A percentile compares a stretch with the other conserved stretches of the same genome.
phyloP scores from a whole-genome alignment of 2,329 filamentous ascomycete species.

The Penicillium aurantiogriseum region DNA sequence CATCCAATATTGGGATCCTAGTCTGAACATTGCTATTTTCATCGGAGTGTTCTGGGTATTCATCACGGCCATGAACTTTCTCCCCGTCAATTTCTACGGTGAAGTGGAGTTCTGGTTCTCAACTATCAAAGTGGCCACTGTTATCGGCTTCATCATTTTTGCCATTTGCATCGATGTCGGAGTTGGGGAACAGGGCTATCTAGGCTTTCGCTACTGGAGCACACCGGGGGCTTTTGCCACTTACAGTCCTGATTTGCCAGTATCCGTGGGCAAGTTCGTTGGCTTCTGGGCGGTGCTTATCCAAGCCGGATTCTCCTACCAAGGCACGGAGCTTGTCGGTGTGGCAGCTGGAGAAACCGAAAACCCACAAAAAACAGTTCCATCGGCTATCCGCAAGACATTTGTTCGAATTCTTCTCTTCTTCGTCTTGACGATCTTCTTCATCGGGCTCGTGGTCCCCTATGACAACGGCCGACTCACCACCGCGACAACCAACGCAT shows the following conservation, averaged over 20 bases:
- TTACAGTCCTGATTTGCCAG: conserved; percentile 58
- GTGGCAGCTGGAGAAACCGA: conserved; percentile 73
- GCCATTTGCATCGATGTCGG: conserved; percentile 72
- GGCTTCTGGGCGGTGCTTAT: conserved; percentile 56
- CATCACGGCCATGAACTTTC: conserved; percentile 67
- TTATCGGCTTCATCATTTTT: conserved; percentile 74
- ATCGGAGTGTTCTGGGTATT: conserved; percentile 70
- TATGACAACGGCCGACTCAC: conserved; percentile 57
- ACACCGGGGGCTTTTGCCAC: conserved; percentile 67
- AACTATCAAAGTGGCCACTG: conserved; percentile 71
- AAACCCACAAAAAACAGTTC: conserved; percentile 69
- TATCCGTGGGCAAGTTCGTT: conserved; percentile 61
- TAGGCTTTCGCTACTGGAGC: conserved; percentile 71
- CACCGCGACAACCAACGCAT: conserved; percentile 25
- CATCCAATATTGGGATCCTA: conserved; percentile 69
- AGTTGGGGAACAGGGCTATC: conserved; percentile 66
- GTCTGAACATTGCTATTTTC: conserved; percentile 66
- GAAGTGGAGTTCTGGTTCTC: conserved; percentile 79
- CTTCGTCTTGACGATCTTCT: conserved; percentile 50
- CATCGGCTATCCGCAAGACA: conserved; percentile 68
- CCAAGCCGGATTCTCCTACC: conserved; percentile 41
- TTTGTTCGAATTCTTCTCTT: conserved; percentile 71
- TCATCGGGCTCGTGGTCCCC: conserved; percentile 69
- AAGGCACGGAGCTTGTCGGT: conserved; percentile 70
- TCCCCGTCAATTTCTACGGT: conserved; percentile 70